Conservation (phyloP, 2,329 filamentous ascomycete genomes). For the Curvularia verruculosa region DNA sequence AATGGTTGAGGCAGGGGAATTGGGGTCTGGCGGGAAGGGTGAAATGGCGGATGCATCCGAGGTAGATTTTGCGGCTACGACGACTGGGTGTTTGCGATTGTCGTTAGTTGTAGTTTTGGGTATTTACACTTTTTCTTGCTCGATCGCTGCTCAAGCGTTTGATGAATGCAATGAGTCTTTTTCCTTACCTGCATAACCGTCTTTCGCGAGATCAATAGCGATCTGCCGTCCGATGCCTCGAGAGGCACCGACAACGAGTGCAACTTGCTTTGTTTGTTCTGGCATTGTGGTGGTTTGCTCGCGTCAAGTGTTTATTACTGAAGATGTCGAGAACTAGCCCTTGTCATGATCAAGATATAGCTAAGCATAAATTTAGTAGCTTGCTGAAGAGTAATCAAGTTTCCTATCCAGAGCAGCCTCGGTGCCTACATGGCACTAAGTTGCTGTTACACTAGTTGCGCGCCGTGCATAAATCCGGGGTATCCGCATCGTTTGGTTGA, state of each 20-base stretch:
- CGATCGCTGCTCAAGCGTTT: background rate
- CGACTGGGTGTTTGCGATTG: conserved; percentile 60
- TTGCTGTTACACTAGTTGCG: background rate
- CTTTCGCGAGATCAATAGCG: conserved; percentile 74
- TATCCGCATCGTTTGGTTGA: conserved; percentile 6
- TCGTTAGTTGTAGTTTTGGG: background rate
- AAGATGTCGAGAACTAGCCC: background rate
- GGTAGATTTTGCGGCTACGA: conserved; percentile 77
- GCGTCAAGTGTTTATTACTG: background rate
- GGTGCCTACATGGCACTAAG: background rate
- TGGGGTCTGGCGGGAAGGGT: conserved; percentile 77
- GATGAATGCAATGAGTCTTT: background rate
- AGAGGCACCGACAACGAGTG: conserved; percentile 76
- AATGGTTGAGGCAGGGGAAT: conserved; percentile 76
- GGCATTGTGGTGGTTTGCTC: conserved; percentile 14
- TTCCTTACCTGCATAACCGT: conserved; percentile 69
- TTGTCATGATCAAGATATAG: background rate
- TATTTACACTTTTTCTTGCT: background rate
- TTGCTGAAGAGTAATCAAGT: conserved; percentile 4
- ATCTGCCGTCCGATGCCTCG: conserved; percentile 82
- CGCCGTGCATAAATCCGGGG: conserved; percentile 8
- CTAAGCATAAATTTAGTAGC: background rate
- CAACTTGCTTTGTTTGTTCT: conserved; percentile 58
- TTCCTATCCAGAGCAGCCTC: background rate
- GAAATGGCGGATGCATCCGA: conserved; percentile 63